Evolutionary conservation across 768 basidiomycete species (phyloP), one percentile per base, ranked within the genome.

Genomic region (Boletus subcaerulescens): DNA sequence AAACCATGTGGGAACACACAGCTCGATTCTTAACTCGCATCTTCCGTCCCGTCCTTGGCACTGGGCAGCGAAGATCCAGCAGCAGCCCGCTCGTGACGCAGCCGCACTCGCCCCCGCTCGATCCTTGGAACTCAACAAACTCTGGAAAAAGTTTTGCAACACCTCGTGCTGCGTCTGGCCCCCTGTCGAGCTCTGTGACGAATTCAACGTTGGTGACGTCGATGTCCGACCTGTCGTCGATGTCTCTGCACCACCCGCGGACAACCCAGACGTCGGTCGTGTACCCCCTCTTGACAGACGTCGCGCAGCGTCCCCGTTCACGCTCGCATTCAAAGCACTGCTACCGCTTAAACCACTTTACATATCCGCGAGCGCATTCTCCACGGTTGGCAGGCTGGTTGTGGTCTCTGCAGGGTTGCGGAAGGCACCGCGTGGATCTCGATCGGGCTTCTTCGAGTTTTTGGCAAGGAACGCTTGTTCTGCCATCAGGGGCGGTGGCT

Each of bases 401-500:
- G 80, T 69, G 24, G 79, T 73, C 52, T 90, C 89, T 42, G 80
- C 74, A 1, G 87, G 87, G 54, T 89, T 89, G 52, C 89, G 81
- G 81, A 97, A 97, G 3, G 88, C 84, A 15, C 85, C 85, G 33
- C 93, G 86, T 20, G 93, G 93, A 73, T 98, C 94, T 51, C 90
- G 82, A 61, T 93, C 91, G 0, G 90, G 80, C 62, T 94, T 95
- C 72, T 91, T 92, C 39, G 89, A 81, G 58, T 96, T 90, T 65
- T 88, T 87, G 3, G 87, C 80, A 12, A 98, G 85, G 80, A 98
- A 98, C 0, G 83, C 78, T 72, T 98, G 94, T 66, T 98, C 96
- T 24, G 89, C 85, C 32, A 83, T 88, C 0, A 91, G 90, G 18
- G 85, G 81, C 6, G 80, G 79, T 4, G 82, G 80, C 85, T 91